Percentiles rank a stretch among this genome's conserved stretches.
Conservation (phyloP, 345 rosid species). For the Clausena lansium region DNA sequence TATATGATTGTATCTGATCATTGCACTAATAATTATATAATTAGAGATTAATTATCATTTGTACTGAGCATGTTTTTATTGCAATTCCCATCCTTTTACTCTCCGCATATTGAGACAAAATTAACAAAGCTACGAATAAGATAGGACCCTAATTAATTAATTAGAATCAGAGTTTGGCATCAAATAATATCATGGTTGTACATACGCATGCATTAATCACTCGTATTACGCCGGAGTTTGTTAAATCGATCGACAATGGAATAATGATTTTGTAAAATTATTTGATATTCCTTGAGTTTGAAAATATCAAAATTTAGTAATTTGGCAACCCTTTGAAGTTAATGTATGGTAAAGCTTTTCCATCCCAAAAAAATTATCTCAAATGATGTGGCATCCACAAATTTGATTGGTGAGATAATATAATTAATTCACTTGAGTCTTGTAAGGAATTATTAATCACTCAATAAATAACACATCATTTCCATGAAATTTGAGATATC, state of each 20-base stretch:
- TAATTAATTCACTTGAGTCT: too few species aligned
- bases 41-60: not conserved
- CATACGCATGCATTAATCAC: not conserved
- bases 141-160: not conserved
- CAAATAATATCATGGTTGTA: not conserved
- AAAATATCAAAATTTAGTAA: too few species aligned
- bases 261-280: not conserved
- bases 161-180: conserved; percentile 1
- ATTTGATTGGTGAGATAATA: too few species aligned
- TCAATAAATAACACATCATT: too few species aligned
- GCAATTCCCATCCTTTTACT: conserved; percentile 13
- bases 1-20: not conserved
- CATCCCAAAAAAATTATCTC: too few species aligned
- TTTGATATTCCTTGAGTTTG: not conserved
- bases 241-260: not conserved
- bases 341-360: not conserved
- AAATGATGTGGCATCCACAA: too few species aligned
- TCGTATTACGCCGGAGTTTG: not conserved
- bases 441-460: too few species aligned
- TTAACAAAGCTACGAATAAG: not conserved
- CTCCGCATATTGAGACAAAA: not conserved
- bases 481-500: too few species aligned
- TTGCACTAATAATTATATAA: not conserved
- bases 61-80: conserved; percentile 5
- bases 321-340: not conserved